Evolutionary conservation across 352 stramenopile genomes (phyloP), one percentile per base, ranked within the genome.

Genomic region (Phytophthora quininea): DNA sequence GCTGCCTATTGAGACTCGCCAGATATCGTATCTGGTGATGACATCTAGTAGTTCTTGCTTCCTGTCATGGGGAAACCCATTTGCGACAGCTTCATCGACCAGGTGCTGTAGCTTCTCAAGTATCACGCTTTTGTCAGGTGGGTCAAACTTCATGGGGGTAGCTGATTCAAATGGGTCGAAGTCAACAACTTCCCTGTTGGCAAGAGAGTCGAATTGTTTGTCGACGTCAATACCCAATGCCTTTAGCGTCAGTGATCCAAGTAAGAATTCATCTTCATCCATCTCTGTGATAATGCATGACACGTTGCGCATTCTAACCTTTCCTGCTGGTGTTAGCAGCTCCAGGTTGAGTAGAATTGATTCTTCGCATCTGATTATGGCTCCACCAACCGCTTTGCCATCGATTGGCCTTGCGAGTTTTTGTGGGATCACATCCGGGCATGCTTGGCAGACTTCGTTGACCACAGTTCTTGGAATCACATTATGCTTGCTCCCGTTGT

Each of bases 381-480:
- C 10, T 40, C 35, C 35, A 11, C 35, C 35, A 40, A 40, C 35
- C 10, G 5, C 35, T 40, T 11, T 10, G 5, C 35, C 5, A 11
- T 5, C 10, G 35, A 40, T 40, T 11, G 35, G 35, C 10, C 10
- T n/a, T n/a, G n/a, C n/a, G n/a, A n/a, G n/a, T n/a, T 3, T 11
- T 40, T 10, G 19, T 7, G 12, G 4, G 8, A 7, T 29, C 10
- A 40, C 10, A 4, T 6, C 35, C 10, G 35, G 35, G 5, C 35
- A 5, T 40, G 35, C 10, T 11, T 40, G 5, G 5, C 5, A 11
- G 10, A 10, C 10, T 40, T 10, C 35, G 5, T 7, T 15, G 19
- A 54, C 32, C 2, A 62, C 32, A 24, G n/a, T 54, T 7, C 55
- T 43, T 15, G 43, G 32, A n/a, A 62, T 62, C 8, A 62, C 45